phyloP scores from a whole-genome alignment of 306 rosid species.

The Betula pendula region DNA sequence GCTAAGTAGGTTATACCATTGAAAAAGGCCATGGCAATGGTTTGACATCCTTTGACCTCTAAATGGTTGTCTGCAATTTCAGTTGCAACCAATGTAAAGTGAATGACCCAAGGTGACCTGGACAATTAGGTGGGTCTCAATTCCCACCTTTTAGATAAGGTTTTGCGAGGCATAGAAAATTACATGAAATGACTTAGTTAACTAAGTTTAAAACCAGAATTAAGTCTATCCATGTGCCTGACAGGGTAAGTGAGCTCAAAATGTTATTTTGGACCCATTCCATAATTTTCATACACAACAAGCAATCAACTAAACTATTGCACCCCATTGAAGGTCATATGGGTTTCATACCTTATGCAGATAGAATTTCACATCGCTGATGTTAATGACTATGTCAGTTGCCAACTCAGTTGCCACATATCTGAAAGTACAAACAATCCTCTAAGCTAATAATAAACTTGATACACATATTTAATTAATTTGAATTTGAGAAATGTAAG shows the following conservation, averaged over 20 bases:
- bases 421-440: conserved; percentile 43
- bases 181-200: neutral
- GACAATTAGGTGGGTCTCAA: neutral
- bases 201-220: neutral
- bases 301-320: conserved; percentile 9
- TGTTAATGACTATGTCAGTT: conserved; percentile 64
- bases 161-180: neutral
- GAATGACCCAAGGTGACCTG: neutral
- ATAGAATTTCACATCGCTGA: conserved; percentile 74
- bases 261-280: neutral
- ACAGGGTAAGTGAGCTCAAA: neutral
- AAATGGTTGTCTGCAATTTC: neutral
- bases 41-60: neutral
- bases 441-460: conserved; percentile 24
- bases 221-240: neutral
- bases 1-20: neutral
- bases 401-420: conserved; percentile 77
- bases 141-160: neutral
- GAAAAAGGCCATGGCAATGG: neutral
- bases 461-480: neutral
- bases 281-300: neutral
- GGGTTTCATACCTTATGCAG: conserved; percentile 80
- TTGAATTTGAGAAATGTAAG: neutral
- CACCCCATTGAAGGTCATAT: conserved; percentile 23
- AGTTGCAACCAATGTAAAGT: neutral